A percentile compares a stretch with the other conserved stretches of the same genome.
Evolutionary conservation across 495 filamentous ascomycete genomes (phyloP).

Genomic region (Podospora bellae-mahoneyi): DNA sequence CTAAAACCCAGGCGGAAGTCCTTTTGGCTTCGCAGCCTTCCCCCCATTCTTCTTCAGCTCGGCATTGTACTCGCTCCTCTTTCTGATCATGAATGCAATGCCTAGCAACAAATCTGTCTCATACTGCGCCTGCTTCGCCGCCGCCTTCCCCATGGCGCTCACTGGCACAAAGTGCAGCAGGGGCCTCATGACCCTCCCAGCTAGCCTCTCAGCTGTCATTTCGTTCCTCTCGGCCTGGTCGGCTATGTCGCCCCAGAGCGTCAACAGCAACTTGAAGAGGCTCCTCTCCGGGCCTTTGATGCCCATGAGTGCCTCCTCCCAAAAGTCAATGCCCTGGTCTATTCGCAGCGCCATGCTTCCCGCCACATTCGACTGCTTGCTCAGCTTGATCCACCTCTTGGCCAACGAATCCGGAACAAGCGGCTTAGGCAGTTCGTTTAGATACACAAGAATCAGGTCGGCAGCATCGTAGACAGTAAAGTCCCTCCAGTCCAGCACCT

Average conservation of each 20-base stretch:
- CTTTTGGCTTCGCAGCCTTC: not conserved
- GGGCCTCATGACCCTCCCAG: conserved; percentile 38
- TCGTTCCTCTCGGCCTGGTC: conserved; percentile 36
- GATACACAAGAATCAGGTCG: conserved; percentile 38
- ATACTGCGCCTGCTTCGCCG: conserved; percentile 26
- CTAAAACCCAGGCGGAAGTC: conserved; percentile 5
- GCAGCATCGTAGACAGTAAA: conserved; percentile 44
- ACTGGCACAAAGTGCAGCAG: conserved; percentile 32
- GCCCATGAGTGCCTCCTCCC: conserved; percentile 45
- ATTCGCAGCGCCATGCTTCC: conserved; percentile 34
- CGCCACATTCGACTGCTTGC: conserved; percentile 35
- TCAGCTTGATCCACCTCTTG: conserved; percentile 41
- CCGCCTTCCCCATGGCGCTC: not conserved
- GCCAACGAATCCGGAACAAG: conserved; percentile 37
- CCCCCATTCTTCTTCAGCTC: conserved; percentile 2
- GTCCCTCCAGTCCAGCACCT: conserved; percentile 36
- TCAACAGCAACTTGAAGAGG: conserved; percentile 44
- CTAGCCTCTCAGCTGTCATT: conserved; percentile 46
- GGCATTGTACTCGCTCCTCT: conserved; percentile 38
- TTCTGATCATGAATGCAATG: conserved; percentile 46
- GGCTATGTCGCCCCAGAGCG: conserved; percentile 44
- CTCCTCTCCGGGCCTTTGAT: conserved; percentile 37
- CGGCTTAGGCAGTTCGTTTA: conserved; percentile 39
- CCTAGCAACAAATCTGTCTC: conserved; percentile 42
- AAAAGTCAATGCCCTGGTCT: conserved; percentile 47